Evolutionary conservation across 164 flowering plant species (phyloP).

Genomic region (Cinnamomum chago): DNA sequence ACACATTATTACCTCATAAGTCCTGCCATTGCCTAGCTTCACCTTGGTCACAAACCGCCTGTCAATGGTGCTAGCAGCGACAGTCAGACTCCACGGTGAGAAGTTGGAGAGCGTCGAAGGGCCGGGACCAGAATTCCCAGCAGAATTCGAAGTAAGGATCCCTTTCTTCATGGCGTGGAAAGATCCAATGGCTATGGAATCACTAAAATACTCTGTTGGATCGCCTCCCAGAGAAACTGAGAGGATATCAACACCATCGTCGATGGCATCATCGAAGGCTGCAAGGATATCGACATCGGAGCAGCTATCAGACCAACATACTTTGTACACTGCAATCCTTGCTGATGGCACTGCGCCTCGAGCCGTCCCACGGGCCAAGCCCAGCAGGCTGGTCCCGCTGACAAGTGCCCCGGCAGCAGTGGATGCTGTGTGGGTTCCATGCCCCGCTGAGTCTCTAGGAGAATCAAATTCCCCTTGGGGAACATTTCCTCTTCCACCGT

Average conservation of each 20-base stretch:
- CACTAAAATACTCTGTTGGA: slow-evolving; percentile 28
- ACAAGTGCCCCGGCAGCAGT: slow-evolving; percentile 57
- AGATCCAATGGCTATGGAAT: slow-evolving; percentile 51
- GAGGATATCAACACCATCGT: slow-evolving; percentile 66
- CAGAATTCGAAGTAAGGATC: slow-evolving; percentile 42
- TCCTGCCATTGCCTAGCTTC: slow-evolving; percentile 36
- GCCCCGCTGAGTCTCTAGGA: slow-evolving; percentile 57
- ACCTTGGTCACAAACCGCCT: slow-evolving; percentile 38
- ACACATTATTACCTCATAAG: slow-evolving; percentile 31
- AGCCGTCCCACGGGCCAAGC: slow-evolving; percentile 50
- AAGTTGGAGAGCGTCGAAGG: slow-evolving; percentile 27
- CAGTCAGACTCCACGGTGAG: slow-evolving; percentile 54
- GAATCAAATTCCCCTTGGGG: slow-evolving; percentile 19
- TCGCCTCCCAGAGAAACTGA: slow-evolving; percentile 47
- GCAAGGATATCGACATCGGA: slow-evolving; percentile 47
- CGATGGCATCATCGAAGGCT: slow-evolving; percentile 70
- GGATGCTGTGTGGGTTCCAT: slow-evolving; percentile 72
- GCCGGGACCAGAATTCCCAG: slow-evolving; percentile 50
- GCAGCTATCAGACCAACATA: slow-evolving; percentile 54
- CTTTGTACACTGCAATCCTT: slow-evolving; percentile 55
- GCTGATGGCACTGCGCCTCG: slow-evolving; percentile 64
- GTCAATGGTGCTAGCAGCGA: slow-evolving; percentile 61
- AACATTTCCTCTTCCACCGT: slow-evolving; percentile 5
- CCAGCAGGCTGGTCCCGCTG: slow-evolving; percentile 33
- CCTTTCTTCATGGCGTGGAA: slow-evolving; percentile 61